A percentile compares a stretch with the other conserved stretches of the same genome.
These are phyloP conservation scores for Eucalyptus erythrocorys DNA, from an alignment of 345 rosid species.

Conservation along the genomic window DNA sequence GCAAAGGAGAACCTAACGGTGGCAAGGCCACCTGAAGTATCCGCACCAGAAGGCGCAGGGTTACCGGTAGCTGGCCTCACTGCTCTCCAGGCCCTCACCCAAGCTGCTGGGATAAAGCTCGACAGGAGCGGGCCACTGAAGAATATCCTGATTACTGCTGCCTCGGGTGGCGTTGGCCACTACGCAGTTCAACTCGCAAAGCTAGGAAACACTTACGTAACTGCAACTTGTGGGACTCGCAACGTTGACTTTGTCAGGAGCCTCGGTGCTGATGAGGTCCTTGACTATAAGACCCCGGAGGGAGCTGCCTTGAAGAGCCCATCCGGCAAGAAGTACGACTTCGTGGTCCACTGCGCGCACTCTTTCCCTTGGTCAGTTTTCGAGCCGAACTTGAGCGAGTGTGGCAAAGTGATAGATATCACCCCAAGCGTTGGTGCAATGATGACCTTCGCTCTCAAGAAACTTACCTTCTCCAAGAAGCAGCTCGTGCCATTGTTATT, in stretches of 20 bases:
- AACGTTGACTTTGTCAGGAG: slow-evolving; percentile 60
- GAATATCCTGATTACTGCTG: slow-evolving; percentile 65
- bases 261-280: slow-evolving; percentile 74
- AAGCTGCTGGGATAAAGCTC: slow-evolving; percentile 49
- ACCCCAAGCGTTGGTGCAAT: slow-evolving; percentile 31
- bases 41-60: slow-evolving; percentile 58
- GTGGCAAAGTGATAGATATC: slow-evolving; percentile 58
- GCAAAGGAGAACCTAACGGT: slow-evolving; percentile 48
- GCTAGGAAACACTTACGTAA: slow-evolving; percentile 62
- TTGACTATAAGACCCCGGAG: slow-evolving; percentile 65
- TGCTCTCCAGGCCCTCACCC: slow-evolving; percentile 50
- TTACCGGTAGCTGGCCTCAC: slow-evolving; percentile 65
- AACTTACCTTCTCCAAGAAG: slow-evolving; percentile 57
- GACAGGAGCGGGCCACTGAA: slow-evolving; percentile 40
- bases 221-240: slow-evolving; percentile 79
- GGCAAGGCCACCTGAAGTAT: slow-evolving; percentile 48
- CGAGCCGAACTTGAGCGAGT: slow-evolving; percentile 46
- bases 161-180: slow-evolving; percentile 86
- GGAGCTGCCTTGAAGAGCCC: slow-evolving; percentile 70
- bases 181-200: slow-evolving; percentile 78
- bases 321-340: slow-evolving; percentile 60
- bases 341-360: slow-evolving; percentile 55
- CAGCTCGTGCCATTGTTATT: slow-evolving; percentile 37
- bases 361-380: slow-evolving; percentile 58
- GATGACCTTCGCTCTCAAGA: slow-evolving; percentile 34